Percentiles rank a stretch among this genome's conserved stretches.
Evolutionary conservation across 345 rosid species (phyloP).

Genomic region (Sonneratia alba): DNA sequence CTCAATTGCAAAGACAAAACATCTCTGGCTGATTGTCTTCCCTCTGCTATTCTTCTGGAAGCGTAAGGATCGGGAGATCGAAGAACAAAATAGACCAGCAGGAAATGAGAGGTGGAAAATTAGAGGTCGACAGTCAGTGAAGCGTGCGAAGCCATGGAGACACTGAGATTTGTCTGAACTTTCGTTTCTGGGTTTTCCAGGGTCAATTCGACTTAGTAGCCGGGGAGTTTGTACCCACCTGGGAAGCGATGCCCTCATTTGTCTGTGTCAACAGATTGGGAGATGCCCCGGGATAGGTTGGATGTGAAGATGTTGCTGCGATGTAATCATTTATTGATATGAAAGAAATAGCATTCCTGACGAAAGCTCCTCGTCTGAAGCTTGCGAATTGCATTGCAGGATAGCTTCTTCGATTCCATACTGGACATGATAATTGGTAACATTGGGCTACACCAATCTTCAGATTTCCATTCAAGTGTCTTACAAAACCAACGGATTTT

Average conservation of each 20-base stretch:
- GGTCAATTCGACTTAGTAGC: neutral
- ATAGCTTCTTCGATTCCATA: no score
- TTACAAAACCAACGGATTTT: no score
- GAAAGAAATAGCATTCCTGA: neutral
- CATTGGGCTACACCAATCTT: no score
- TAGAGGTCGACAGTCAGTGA: conserved; percentile 42
- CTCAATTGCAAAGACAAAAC: neutral
- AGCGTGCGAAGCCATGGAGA: conserved; percentile 55
- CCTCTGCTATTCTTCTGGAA: conserved; percentile 34
- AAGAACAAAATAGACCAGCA: conserved; percentile 43
- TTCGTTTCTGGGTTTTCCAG: neutral
- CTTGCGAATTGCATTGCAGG: no score
- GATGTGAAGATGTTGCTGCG: neutral
- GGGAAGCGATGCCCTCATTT: no score
- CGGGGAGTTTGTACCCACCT: no score
- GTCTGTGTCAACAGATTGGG: neutral
- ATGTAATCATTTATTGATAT: neutral
- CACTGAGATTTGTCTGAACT: conserved; percentile 19
- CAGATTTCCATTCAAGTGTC: neutral
- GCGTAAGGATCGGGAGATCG: conserved; percentile 82
- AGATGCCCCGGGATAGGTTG: neutral
- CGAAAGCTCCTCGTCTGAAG: no score
- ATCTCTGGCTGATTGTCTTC: neutral
- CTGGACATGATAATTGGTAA: no score
- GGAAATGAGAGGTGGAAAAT: conserved; percentile 76